These are phyloP conservation scores for Mortierella sp. DNA, from an alignment of 371 early-diverging fungal genomes.

Conservation along the genomic window DNA sequence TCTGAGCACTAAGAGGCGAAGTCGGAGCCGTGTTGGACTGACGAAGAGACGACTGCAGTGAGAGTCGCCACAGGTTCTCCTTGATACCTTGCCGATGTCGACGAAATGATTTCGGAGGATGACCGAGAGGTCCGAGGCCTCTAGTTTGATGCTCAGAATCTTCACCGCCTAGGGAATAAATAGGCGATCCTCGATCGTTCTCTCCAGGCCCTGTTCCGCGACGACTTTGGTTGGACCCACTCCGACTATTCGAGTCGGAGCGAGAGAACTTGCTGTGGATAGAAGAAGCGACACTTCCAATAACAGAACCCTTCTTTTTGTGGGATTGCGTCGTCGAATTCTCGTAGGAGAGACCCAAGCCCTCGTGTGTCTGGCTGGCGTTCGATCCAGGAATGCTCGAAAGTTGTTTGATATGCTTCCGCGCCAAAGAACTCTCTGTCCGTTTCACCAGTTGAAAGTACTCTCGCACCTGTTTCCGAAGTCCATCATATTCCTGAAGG, in stretches of 20 bases:
- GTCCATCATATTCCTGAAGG: constrained; percentile 45
- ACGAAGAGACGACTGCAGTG: constrained; percentile 25
- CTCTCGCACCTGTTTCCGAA: constrained; percentile 39
- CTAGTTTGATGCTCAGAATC: not conserved
- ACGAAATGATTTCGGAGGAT: constrained; percentile 12
- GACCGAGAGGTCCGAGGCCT: not conserved
- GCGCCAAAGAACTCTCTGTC: not conserved
- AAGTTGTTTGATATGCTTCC: constrained; percentile 3
- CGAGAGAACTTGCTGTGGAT: constrained; percentile 20
- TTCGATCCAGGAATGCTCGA: not conserved
- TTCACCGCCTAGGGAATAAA: too few relatives aligned
- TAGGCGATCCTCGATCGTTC: not conserved
- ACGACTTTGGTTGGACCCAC: too few relatives aligned
- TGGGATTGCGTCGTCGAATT: not conserved
- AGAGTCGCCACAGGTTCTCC: constrained; percentile 23
- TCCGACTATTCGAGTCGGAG: not conserved
- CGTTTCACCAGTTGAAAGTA: constrained; percentile 25
- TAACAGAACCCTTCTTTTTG: constrained; percentile 10
- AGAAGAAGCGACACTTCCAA: constrained; percentile 26
- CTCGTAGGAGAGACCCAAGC: not conserved
- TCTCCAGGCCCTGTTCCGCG: too few relatives aligned
- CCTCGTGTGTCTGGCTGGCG: not conserved
- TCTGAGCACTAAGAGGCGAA: constrained; percentile 16
- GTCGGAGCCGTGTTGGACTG: constrained; percentile 14
- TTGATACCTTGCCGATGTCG: constrained; percentile 15